Evolutionary conservation across 2,329 filamentous ascomycete genomes (phyloP).

Genomic region (Fusarium drepaniforme): DNA sequence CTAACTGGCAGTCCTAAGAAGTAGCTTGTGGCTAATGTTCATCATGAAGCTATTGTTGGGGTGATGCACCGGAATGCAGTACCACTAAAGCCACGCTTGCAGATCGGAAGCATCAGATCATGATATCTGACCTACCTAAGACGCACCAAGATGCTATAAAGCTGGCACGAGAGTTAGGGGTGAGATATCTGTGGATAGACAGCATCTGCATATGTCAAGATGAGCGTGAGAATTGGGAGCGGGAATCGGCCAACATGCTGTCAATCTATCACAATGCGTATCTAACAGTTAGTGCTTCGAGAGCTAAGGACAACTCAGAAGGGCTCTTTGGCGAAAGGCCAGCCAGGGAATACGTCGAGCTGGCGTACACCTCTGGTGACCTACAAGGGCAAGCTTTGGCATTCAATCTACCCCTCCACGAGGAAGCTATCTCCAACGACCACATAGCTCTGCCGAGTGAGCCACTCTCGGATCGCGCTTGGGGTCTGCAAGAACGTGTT

Average conservation of each 20-base stretch:
- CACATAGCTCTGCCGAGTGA: not conserved
- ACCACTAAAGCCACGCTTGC: slow-evolving; percentile 10
- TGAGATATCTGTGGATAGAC: not conserved
- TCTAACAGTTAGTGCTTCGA: not conserved
- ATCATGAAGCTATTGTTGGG: not conserved
- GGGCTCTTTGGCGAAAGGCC: not conserved
- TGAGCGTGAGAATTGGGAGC: not conserved
- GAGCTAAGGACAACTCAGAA: not conserved
- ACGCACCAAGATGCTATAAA: not conserved
- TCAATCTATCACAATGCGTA: not conserved
- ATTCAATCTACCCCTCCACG: not conserved
- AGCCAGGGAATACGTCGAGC: not conserved
- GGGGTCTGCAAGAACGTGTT: not conserved
- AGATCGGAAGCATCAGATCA: not conserved
- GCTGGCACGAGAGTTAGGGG: not conserved
- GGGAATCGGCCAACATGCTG: not conserved
- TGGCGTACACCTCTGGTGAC: not conserved
- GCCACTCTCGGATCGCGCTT: not conserved
- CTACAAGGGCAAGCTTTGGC: not conserved
- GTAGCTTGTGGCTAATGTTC: not conserved
- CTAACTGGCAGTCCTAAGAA: not conserved
- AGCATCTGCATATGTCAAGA: not conserved
- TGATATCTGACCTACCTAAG: not conserved
- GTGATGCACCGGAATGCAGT: not conserved
- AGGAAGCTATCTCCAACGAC: not conserved